Evolutionary conservation across 1,284 basidiomycete genomes (phyloP).

Genomic region (Hymenochaete sp.): DNA sequence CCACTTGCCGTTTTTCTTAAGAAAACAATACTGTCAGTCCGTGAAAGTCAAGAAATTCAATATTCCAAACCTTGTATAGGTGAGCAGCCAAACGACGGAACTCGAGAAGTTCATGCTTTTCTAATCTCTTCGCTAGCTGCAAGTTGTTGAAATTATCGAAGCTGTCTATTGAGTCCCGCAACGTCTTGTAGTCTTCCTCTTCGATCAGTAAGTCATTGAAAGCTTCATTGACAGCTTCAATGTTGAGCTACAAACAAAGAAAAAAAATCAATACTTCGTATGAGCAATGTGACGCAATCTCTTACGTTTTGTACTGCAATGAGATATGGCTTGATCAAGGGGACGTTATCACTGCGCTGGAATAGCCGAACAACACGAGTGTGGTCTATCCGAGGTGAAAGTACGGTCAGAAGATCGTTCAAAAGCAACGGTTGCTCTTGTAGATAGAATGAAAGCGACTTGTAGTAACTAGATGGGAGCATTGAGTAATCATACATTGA

Average conservation of each 20-base stretch:
- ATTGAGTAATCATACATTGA: constrained; percentile 7
- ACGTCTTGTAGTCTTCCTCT: constrained; percentile 97
- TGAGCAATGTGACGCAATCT: constrained; percentile 9
- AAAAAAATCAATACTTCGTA: constrained; percentile 3
- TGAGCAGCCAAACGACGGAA: constrained; percentile 93
- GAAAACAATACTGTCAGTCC: constrained; percentile 1
- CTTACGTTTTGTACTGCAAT: constrained; percentile 91
- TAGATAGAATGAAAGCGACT: constrained; percentile 81
- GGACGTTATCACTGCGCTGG: constrained; percentile 90
- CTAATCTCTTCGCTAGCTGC: constrained; percentile 76
- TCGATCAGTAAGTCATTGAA: constrained; percentile 97
- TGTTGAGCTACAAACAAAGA: constrained; percentile 59
- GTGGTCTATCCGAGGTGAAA: constrained; percentile 92
- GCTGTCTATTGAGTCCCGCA: constrained; percentile 93
- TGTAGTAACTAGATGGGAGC: constrained; percentile 62
- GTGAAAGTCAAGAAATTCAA: too few species aligned
- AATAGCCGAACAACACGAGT: constrained; percentile 93
- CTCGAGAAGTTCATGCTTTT: constrained; percentile 89
- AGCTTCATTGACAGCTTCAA: constrained; percentile 95
- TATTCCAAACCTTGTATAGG: constrained; percentile 77
- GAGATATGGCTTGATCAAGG: constrained; percentile 91
- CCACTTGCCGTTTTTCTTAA: constrained; percentile 89
- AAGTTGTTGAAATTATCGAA: constrained; percentile 98
- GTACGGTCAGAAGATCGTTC: constrained; percentile 86
- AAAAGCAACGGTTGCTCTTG: constrained; percentile 90